Evolutionary conservation across 2,329 filamentous ascomycete genomes (phyloP).

Genomic region (Aspergillus tanneri): DNA sequence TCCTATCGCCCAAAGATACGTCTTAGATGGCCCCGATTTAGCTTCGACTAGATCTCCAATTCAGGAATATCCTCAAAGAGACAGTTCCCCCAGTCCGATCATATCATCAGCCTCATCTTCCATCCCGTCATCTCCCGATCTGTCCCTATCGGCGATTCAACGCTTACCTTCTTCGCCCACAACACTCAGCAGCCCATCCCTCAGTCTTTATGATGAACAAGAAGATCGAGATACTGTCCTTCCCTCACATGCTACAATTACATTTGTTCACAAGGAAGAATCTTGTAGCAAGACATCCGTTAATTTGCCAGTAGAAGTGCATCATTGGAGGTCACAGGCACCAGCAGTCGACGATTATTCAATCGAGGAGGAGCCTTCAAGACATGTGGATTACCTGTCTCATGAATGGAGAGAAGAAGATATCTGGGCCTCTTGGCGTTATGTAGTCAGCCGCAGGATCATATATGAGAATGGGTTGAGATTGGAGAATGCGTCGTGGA

Average conservation of each 20-base stretch:
- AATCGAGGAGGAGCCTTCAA: slow-evolving; percentile 70
- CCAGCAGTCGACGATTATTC: slow-evolving; percentile 77
- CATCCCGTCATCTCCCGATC: slow-evolving; percentile 38
- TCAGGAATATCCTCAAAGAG: slow-evolving; percentile 26
- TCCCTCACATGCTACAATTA: slow-evolving; percentile 45
- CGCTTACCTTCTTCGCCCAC: slow-evolving; percentile 38
- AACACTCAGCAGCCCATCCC: slow-evolving; percentile 39
- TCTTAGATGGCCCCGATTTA: slow-evolving; percentile 25
- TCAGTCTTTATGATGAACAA: slow-evolving; percentile 27
- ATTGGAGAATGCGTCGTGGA: slow-evolving; percentile 94
- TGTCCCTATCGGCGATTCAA: slow-evolving; percentile 30
- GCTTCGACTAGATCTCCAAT: slow-evolving; percentile 28
- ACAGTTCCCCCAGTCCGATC: slow-evolving; percentile 26
- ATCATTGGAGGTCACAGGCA: slow-evolving; percentile 58
- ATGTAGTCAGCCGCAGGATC: slow-evolving; percentile 76
- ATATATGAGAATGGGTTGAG: slow-evolving; percentile 78
- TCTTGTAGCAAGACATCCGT: slow-evolving; percentile 23
- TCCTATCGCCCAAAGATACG: slow-evolving; percentile 35
- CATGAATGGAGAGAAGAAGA: slow-evolving; percentile 94
- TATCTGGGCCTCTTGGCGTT: slow-evolving; percentile 96
- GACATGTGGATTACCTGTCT: slow-evolving; percentile 93
- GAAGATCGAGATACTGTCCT: slow-evolving; percentile 43
- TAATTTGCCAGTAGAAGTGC: slow-evolving; percentile 44
- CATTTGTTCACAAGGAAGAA: slow-evolving; percentile 50
- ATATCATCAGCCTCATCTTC: slow-evolving; percentile 39